Conservation (phyloP, 805 yeast genomes). For the Vanderwaltozyma tropicalis region DNA sequence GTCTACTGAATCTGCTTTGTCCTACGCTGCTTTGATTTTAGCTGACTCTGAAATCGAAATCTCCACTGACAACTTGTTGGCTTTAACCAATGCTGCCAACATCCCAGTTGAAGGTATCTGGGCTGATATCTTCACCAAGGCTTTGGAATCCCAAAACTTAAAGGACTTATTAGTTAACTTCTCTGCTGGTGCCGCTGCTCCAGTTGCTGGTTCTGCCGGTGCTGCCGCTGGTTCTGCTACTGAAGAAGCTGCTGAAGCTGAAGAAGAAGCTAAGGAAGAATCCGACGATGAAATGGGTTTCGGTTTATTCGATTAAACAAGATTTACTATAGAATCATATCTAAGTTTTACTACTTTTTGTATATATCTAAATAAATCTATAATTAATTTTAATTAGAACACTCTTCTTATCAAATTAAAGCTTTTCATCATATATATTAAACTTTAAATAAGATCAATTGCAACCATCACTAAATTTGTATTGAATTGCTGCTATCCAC, state of each 20-base stretch:
- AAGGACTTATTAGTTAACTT: conserved; percentile 55
- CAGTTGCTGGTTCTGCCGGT: conserved; percentile 28
- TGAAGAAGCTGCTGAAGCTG: conserved; percentile 47
- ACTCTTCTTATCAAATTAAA: too few species aligned
- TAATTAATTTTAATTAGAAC: too few species aligned
- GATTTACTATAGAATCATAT: too few species aligned
- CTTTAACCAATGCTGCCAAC: conserved; percentile 68
- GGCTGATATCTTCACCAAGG: conserved; percentile 77
- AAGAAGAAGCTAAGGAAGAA: conserved; percentile 51
- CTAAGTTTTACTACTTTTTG: too few species aligned
- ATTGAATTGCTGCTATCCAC: too few species aligned
- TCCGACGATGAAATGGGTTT: conserved; percentile 82
- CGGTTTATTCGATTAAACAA: conserved; percentile 78
- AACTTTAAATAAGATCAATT: too few species aligned
- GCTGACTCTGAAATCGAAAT: conserved; percentile 95
- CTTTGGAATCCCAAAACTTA: conserved; percentile 70
- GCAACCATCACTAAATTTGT: too few species aligned
- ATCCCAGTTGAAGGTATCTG: conserved; percentile 55
- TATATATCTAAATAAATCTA: too few species aligned
- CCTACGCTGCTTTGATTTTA: conserved; percentile 97
- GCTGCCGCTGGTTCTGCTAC: conserved; percentile 38
- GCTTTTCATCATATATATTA: too few species aligned
- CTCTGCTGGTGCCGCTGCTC: conserved; percentile 39
- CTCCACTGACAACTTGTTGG: conserved; percentile 68
- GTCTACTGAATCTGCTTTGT: conserved; percentile 79